Percentiles rank a stretch among this genome's conserved stretches.
phyloP scores from a whole-genome alignment of 257 asterid genomes.

The Nicotiana paniculata region DNA sequence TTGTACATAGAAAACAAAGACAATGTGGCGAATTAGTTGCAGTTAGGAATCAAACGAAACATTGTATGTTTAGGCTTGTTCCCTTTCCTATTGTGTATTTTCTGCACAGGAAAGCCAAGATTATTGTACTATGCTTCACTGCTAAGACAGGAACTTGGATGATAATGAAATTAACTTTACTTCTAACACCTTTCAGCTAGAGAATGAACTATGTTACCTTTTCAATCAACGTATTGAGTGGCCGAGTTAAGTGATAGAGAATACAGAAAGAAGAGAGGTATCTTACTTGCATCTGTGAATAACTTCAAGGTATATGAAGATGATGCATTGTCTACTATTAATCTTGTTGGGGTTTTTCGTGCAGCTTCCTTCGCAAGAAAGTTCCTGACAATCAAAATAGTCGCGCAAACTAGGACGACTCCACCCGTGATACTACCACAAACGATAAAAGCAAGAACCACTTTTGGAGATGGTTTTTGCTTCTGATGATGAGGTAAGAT shows the following conservation, averaged over 20 bases:
- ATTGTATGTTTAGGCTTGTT: background rate
- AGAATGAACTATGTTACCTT: too few relatives aligned
- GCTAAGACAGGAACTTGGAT: background rate
- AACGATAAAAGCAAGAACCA: constrained; percentile 41
- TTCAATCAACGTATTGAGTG: too few relatives aligned
- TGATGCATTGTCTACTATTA: constrained; percentile 40
- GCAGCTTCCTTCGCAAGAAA: constrained; percentile 31
- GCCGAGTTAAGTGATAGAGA: background rate
- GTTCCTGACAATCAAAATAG: constrained; percentile 32
- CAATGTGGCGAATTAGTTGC: background rate
- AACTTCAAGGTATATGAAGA: constrained; percentile 58
- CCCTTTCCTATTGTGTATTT: background rate
- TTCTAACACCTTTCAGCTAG: too few relatives aligned
- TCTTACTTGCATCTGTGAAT: constrained; percentile 78
- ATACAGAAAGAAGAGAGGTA: background rate
- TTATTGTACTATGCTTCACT: background rate
- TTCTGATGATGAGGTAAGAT: constrained; percentile 47
- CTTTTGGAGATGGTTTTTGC: constrained; percentile 28
- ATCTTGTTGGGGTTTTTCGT: constrained; percentile 28
- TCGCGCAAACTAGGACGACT: constrained; percentile 28
- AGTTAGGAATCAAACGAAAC: background rate
- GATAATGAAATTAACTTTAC: too few relatives aligned
- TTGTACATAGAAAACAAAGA: constrained; percentile 7
- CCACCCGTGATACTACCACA: constrained; percentile 49
- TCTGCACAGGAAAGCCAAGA: background rate